These are phyloP conservation scores for Chenopodium quinoa DNA, from an alignment of 148 eudicot genomes.

Conservation along the genomic window DNA sequence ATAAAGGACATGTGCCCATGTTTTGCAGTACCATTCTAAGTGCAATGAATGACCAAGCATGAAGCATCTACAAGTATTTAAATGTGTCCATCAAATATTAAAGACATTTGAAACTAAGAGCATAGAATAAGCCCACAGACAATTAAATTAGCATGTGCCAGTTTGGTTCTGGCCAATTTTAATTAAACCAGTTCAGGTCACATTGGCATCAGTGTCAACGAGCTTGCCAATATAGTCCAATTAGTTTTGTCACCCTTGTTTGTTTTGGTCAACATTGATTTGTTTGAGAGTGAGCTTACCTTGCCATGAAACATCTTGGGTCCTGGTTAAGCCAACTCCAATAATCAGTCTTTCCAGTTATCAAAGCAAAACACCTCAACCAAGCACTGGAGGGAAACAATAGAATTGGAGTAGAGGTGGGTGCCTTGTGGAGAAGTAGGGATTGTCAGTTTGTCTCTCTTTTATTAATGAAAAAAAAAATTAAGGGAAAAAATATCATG, in stretches of 20 bases:
- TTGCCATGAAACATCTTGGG: neutral
- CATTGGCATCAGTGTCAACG: neutral
- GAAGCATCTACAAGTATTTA: neutral
- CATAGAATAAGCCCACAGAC: neutral
- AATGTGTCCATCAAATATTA: neutral
- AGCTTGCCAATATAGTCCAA: neutral
- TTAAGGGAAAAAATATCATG: neutral
- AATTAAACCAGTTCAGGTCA: neutral
- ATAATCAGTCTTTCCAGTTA: neutral
- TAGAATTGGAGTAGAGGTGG: neutral
- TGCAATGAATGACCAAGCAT: neutral
- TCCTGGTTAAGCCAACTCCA: neutral
- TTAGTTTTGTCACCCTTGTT: neutral
- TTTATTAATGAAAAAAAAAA: neutral
- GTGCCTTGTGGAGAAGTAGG: neutral
- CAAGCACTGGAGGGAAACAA: neutral
- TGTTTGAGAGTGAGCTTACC: neutral
- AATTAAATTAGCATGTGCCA: neutral
- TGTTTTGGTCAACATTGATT: neutral
- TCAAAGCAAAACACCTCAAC: neutral
- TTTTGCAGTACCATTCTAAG: slow-evolving; percentile 27
- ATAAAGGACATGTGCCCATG: neutral
- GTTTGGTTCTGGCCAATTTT: neutral
- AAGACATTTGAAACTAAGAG: neutral
- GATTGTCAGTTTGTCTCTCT: neutral